Conservation (phyloP, 805 yeast species). For the Candida incommunis region DNA sequence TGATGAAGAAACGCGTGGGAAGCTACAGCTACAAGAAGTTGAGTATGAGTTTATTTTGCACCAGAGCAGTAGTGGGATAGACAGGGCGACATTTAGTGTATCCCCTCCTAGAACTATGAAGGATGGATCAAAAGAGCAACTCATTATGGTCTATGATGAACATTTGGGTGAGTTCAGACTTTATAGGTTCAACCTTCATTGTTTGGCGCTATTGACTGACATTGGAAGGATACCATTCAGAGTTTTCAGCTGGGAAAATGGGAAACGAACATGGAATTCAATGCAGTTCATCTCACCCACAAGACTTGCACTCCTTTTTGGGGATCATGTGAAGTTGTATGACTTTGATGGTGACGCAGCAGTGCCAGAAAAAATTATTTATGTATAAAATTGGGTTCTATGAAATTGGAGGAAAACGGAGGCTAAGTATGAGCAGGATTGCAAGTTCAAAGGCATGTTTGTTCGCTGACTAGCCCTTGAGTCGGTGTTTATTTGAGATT, state of each 20-base stretch:
- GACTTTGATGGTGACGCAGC: neutral
- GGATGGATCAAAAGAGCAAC: neutral
- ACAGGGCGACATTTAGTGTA: neutral
- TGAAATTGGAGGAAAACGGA: no score
- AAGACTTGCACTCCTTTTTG: neutral
- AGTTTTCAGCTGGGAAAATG: neutral
- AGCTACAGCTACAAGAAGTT: neutral
- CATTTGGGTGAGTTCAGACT: neutral
- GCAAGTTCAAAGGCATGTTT: no score
- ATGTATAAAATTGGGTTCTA: neutral
- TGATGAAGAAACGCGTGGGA: no score
- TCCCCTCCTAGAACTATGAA: neutral
- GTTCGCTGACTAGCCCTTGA: no score
- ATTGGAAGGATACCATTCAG: neutral
- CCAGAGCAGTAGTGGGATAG: neutral
- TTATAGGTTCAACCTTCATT: neutral
- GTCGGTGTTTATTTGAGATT: no score
- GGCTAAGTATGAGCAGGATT: no score
- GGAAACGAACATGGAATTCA: neutral
- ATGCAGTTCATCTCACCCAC: neutral
- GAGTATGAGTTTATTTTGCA: neutral
- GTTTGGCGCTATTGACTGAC: neutral
- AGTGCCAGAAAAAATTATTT: neutral
- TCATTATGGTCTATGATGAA: neutral
- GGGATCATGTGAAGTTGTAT: neutral